These are phyloP conservation scores for Hansenula lynferdii DNA, from an alignment of 1,139 yeast species.

Conservation along the genomic window DNA sequence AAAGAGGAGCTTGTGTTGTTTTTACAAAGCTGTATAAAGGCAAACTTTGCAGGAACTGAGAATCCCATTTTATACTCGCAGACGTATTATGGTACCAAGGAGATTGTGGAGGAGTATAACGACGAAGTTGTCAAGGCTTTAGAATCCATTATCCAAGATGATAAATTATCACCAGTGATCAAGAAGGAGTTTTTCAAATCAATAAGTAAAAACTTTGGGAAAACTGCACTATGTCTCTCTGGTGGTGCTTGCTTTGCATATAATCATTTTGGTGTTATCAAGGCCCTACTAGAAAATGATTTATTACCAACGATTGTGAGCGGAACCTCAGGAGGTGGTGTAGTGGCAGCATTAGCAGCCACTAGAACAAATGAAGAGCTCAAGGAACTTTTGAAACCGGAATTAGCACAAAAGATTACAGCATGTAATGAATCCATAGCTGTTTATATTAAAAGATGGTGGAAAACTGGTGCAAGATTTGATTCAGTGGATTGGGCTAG, in stretches of 20 bases:
- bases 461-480: constrained; percentile 75
- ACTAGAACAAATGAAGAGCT: constrained; percentile 69
- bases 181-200: constrained; percentile 55
- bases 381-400: constrained; percentile 49
- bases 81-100: constrained; percentile 71
- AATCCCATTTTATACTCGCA: constrained; percentile 69
- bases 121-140: constrained; percentile 47
- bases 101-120: constrained; percentile 51
- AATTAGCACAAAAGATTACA: constrained; percentile 59
- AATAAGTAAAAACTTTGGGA: constrained; percentile 63
- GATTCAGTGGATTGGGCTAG: constrained; percentile 75
- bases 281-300: constrained; percentile 64
- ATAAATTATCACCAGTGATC: constrained; percentile 31
- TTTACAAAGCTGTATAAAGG: constrained; percentile 63
- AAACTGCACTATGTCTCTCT: constrained; percentile 65
- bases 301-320: constrained; percentile 64
- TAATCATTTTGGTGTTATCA: constrained; percentile 73
- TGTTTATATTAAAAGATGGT: constrained; percentile 59
- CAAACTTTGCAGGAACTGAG: constrained; percentile 77
- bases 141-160: constrained; percentile 37
- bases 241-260: constrained; percentile 83
- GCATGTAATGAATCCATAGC: constrained; percentile 68
- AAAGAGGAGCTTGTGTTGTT: constrained; percentile 48
- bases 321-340: constrained; percentile 82
- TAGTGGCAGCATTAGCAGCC: constrained; percentile 72